A percentile compares a stretch with the other conserved stretches of the same genome.
Conservation (phyloP, 441 rosid species). For the Pelargonium myrrhifolium region DNA sequence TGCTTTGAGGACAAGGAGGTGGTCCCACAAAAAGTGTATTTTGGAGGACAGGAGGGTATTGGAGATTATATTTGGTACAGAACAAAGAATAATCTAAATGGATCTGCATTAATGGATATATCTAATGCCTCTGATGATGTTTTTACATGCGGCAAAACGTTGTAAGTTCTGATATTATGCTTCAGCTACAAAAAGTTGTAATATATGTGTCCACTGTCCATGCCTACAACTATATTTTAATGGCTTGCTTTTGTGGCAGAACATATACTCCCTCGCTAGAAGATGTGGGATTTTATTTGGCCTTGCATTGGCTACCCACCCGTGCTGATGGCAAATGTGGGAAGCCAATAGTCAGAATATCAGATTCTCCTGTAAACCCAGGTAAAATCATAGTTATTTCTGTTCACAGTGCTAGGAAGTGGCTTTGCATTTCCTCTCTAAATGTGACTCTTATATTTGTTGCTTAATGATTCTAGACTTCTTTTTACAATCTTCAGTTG, state of each 20-base stretch:
- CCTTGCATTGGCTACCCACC: constrained; percentile 73
- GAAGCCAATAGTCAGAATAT: constrained; percentile 65
- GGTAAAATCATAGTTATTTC: constrained; percentile 35
- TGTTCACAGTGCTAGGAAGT: background rate
- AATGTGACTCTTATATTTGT: background rate
- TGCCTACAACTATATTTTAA: constrained; percentile 4
- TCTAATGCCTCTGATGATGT: constrained; percentile 45
- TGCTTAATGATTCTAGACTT: background rate
- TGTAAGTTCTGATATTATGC: constrained; percentile 44
- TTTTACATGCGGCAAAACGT: constrained; percentile 45
- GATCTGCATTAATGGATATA: constrained; percentile 54
- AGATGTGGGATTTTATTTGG: constrained; percentile 81
- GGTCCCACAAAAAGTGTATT: constrained; percentile 71
- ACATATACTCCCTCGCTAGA: constrained; percentile 70
- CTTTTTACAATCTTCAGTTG: background rate
- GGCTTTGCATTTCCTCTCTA: background rate
- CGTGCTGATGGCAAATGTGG: constrained; percentile 86
- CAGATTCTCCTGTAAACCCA: constrained; percentile 70
- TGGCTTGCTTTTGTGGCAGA: constrained; percentile 37
- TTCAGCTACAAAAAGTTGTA: constrained; percentile 15
- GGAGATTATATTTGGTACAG: constrained; percentile 86
- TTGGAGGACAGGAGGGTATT: constrained; percentile 84
- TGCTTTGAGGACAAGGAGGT: constrained; percentile 69
- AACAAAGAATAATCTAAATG: constrained; percentile 53
- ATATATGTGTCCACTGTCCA: constrained; percentile 12